Evolutionary conservation across 192 early-diverging fungal species (phyloP).

Genomic region (Coemansia sp.): DNA sequence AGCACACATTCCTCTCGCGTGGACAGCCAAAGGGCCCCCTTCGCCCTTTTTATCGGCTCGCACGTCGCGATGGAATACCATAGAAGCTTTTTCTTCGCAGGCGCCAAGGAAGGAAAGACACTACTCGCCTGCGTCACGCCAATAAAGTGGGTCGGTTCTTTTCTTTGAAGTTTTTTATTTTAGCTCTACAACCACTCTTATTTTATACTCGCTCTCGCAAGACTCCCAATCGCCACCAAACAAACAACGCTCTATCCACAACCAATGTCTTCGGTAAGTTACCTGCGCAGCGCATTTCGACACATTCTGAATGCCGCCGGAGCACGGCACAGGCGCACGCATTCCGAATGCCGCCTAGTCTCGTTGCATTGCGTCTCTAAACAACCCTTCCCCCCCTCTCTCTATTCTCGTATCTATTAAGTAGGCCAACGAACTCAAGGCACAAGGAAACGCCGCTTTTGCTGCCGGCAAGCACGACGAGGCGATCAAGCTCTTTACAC

Average conservation of each 20-base stretch:
- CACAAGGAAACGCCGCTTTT: conserved; percentile 83
- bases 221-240: neutral
- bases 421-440: conserved; percentile 70
- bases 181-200: neutral
- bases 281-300: no score
- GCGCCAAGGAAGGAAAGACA: no score
- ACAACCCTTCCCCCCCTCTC: neutral
- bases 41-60: neutral
- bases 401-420: neutral
- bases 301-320: no score
- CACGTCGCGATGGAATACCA: neutral
- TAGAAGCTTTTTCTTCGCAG: neutral
- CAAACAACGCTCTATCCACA: no score
- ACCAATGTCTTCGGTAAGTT: conserved; percentile 35
- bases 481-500: conserved; percentile 74
- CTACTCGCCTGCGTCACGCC: no score
- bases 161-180: neutral
- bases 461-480: conserved; percentile 67
- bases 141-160: no score
- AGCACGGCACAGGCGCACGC: neutral
- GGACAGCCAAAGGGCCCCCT: neutral
- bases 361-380: no score
- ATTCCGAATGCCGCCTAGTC: neutral
- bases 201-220: neutral
- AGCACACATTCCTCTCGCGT: no score